phyloP scores from a whole-genome alignment of 768 basidiomycete species.

The Podaxis sp. region DNA sequence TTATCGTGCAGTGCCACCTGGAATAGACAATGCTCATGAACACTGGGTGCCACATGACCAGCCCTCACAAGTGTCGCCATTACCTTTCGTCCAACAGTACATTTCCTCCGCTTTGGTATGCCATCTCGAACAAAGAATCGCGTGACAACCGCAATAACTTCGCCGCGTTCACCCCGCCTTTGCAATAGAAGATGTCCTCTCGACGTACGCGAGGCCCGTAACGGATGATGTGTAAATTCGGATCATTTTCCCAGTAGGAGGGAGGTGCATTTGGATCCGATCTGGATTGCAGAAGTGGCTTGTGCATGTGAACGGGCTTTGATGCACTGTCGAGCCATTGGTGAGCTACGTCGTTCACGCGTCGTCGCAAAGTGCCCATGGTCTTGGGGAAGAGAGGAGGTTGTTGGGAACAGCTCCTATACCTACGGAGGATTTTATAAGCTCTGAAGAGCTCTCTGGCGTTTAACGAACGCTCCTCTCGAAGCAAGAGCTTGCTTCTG shows the following conservation, averaged over 20 bases:
- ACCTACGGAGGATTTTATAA: not conserved
- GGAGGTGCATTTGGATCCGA: slow-evolving; percentile 8
- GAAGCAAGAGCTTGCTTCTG: not conserved
- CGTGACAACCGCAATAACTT: slow-evolving; percentile 15
- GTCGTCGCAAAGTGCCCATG: not conserved
- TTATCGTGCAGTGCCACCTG: slow-evolving; percentile 8
- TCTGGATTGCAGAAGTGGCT: slow-evolving; percentile 1
- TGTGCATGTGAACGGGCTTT: not conserved
- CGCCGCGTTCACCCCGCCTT: slow-evolving; percentile 18
- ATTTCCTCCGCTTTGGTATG: slow-evolving; percentile 14
- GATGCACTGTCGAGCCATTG: not conserved
- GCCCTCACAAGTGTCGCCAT: not conserved
- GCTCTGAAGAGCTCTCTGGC: not conserved
- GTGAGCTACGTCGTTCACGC: not conserved
- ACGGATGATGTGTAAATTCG: slow-evolving; percentile 2
- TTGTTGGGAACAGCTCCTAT: not conserved
- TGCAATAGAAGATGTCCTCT: slow-evolving; percentile 18
- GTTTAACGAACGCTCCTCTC: not conserved
- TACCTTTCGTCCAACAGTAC: slow-evolving; percentile 18
- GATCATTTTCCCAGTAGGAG: slow-evolving; percentile 8
- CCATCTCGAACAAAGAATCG: slow-evolving; percentile 17
- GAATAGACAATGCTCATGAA: not conserved
- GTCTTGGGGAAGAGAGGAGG: not conserved
- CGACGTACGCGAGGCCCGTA: slow-evolving; percentile 17
- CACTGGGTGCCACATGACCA: not conserved